These are phyloP conservation scores for Funneliformis geosporum DNA, from an alignment of 192 early-diverging fungal species.

Conservation along the genomic window DNA sequence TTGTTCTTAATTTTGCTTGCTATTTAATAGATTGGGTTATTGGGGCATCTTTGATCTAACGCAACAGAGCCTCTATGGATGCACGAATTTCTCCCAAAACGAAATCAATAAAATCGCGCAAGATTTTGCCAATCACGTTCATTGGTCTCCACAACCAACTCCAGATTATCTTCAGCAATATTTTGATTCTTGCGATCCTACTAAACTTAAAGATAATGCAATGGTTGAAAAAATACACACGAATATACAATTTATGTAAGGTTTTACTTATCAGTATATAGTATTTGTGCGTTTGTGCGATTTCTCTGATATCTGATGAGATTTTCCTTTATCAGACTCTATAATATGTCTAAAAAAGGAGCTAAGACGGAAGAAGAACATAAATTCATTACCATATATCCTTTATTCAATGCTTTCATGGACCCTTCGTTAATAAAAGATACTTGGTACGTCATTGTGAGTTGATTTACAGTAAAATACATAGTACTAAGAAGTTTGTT, in stretches of 20 bases:
- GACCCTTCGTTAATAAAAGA: slow-evolving; percentile 11
- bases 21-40: no score
- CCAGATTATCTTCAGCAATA: no score
- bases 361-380: slow-evolving; percentile 8
- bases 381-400: slow-evolving; percentile 1
- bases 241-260: slow-evolving; percentile 14
- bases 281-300: no score
- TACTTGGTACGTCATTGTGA: slow-evolving; percentile 2
- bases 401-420: slow-evolving; percentile 17
- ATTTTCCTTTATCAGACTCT: slow-evolving; percentile 1
- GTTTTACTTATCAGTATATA: neutral
- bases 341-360: slow-evolving; percentile 1
- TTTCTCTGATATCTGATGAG: slow-evolving; percentile 7
- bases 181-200: no score
- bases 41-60: no score
- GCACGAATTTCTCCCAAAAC: no score
- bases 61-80: no score
- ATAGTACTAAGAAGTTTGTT: slow-evolving; percentile 5
- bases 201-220: neutral
- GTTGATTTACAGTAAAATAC: neutral
- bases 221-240: neutral
- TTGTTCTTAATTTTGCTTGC: no score
- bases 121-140: no score
- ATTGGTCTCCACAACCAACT: no score
- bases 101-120: no score